Evolutionary conservation across 108 stramenopile genomes (phyloP), one percentile per base, ranked within the genome.

Genomic region (Nitzschia inconspicua): DNA sequence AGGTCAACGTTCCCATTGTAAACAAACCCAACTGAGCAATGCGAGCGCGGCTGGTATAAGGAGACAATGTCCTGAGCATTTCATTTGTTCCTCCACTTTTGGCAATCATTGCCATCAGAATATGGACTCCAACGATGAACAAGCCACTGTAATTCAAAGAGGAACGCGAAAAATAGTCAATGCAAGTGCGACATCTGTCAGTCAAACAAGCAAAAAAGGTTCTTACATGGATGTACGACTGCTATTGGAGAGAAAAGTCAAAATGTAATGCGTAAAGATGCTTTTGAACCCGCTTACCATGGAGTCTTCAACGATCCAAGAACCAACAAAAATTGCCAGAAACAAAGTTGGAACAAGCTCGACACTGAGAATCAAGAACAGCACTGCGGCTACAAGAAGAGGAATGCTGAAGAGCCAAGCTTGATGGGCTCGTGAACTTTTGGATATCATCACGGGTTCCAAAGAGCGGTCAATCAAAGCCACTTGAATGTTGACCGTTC

Each of bases 321-420:
- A 46, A 40, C 84, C 84, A 32, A 79, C 19, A 51, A 85, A 79
- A 18, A 85, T 58, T n/a, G 77, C 81, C 46, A 65, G 25, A 36
- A 50, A 27, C 14, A 58, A 64, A 42, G 42, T 62, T 22, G 50
- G 55, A 34, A 41, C 24, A 10, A 81, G 70, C 16, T 65, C 42
- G 23, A 65, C 9, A 1, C 44, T 44, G 44, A 66, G 60, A 9
- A 68, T 47, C 11, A 72, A 67, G 13, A 68, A 70, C 1, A 81
- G 44, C 5, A 75, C 28, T 6, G 76, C 57, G 14, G 75, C 50
- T 2, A 81, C 42, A 22, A 76, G n/a, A 32, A 81, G 55, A 0
- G 84, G 84, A 14, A 72, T 60, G 36, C 74, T 61, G 28, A 75
- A 65, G 23, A 66, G 64, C 23, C 70, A 77, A 16, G 58, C 47